These are phyloP conservation scores for Microsporum canis DNA, from an alignment of 2,329 filamentous ascomycete genomes.

Conservation along the genomic window DNA sequence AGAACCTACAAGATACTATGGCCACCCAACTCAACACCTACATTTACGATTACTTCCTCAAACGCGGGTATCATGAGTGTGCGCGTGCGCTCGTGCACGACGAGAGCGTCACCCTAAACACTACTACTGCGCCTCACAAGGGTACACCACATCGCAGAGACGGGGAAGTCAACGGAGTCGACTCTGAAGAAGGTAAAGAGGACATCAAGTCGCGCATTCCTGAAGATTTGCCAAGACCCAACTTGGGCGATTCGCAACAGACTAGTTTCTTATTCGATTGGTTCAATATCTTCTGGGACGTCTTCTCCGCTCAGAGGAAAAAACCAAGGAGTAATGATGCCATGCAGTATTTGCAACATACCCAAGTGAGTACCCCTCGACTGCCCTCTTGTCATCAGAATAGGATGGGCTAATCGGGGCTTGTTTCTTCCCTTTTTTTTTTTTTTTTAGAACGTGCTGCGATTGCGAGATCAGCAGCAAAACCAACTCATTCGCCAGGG, in stretches of 20 bases:
- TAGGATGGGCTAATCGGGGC: background rate
- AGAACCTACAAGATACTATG: slow-evolving; percentile 26
- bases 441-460: slow-evolving; percentile 45
- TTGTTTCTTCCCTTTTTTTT: background rate
- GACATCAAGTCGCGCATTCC: slow-evolving; percentile 62
- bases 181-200: slow-evolving; percentile 69
- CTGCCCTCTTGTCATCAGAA: background rate
- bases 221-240: slow-evolving; percentile 59
- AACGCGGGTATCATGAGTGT: slow-evolving; percentile 71
- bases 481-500: slow-evolving; percentile 66
- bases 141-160: slow-evolving; percentile 59
- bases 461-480: slow-evolving; percentile 62
- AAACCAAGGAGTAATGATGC: slow-evolving; percentile 54
- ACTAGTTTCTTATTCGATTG: slow-evolving; percentile 84
- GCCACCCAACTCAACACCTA: slow-evolving; percentile 48
- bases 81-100: slow-evolving; percentile 63
- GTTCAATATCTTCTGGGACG: slow-evolving; percentile 97
- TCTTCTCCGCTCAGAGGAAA: slow-evolving; percentile 71
- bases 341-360: slow-evolving; percentile 67
- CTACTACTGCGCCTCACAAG: slow-evolving; percentile 42
- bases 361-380: slow-evolving; percentile 48
- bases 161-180: slow-evolving; percentile 59
- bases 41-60: slow-evolving; percentile 68
- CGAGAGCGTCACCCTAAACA: slow-evolving; percentile 49
- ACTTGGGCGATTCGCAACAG: slow-evolving; percentile 51